These are phyloP conservation scores for Suhomyces yuchorum DNA, from an alignment of 1,139 yeast species.

Conservation along the genomic window DNA sequence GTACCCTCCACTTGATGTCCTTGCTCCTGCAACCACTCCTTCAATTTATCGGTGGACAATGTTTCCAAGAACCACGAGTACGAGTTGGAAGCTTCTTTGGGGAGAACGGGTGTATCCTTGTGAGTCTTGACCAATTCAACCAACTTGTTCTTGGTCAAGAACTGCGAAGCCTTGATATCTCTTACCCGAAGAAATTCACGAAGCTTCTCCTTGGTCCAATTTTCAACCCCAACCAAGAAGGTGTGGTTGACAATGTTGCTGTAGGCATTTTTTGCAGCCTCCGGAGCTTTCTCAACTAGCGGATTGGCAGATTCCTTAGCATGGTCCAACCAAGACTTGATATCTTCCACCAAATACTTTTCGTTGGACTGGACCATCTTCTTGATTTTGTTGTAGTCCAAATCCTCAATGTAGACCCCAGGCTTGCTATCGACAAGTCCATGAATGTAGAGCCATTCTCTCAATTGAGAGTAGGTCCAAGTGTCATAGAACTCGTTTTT, in stretches of 20 bases:
- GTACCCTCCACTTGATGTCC: slow-evolving; percentile 28
- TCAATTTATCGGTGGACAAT: slow-evolving; percentile 25
- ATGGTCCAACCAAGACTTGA: slow-evolving; percentile 37
- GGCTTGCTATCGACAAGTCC: slow-evolving; percentile 31
- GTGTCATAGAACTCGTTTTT: slow-evolving; percentile 49
- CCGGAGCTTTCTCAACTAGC: slow-evolving; percentile 28
- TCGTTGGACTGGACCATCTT: slow-evolving; percentile 22
- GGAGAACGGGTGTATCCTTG: slow-evolving; percentile 42
- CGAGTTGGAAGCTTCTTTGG: slow-evolving; percentile 22
- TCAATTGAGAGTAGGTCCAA: slow-evolving; percentile 34
- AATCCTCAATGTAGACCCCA: slow-evolving; percentile 22
- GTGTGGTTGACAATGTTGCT: slow-evolving; percentile 46
- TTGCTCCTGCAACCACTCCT: slow-evolving; percentile 27
- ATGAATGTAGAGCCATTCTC: slow-evolving; percentile 33
- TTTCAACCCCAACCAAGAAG: slow-evolving; percentile 46
- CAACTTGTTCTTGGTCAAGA: slow-evolving; percentile 49
- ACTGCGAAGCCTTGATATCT: slow-evolving; percentile 47
- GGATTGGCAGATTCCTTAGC: slow-evolving; percentile 29
- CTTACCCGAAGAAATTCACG: slow-evolving; percentile 55
- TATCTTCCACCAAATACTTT: slow-evolving; percentile 45
- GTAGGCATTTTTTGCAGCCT: slow-evolving; percentile 18
- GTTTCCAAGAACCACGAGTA: slow-evolving; percentile 24
- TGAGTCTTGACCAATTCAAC: slow-evolving; percentile 48
- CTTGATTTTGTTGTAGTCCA: slow-evolving; percentile 23
- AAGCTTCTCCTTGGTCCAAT: slow-evolving; percentile 52